Percentiles rank a stretch among this genome's conserved stretches.
These are phyloP conservation scores for Candida alai DNA, from an alignment of 805 yeast genomes.

Conservation along the genomic window DNA sequence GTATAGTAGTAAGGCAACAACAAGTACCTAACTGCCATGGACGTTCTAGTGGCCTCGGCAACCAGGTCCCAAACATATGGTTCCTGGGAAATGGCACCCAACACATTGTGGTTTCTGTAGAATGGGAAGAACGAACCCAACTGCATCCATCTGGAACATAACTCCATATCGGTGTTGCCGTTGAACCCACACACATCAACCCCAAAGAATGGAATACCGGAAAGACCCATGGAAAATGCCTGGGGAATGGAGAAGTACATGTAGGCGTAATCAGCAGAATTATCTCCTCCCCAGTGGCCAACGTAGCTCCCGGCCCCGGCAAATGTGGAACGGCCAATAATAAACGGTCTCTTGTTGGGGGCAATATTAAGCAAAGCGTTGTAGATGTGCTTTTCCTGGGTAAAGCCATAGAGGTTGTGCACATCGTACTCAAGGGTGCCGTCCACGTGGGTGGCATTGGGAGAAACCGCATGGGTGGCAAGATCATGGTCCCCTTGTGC, in stretches of 20 bases:
- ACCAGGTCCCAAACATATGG: conserved; percentile 28
- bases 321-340: conserved; percentile 19
- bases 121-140: conserved; percentile 32
- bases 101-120: conserved; percentile 27
- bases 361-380: conserved; percentile 15
- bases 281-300: conserved; percentile 27
- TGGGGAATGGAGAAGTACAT: conserved; percentile 24
- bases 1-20: conserved; percentile 25
- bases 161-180: conserved; percentile 22
- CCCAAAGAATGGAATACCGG: conserved; percentile 25
- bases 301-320: conserved; percentile 19
- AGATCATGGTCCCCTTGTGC: conserved; percentile 19
- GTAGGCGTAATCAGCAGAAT: conserved; percentile 16
- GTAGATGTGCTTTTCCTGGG: conserved; percentile 18
- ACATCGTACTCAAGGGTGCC: conserved; percentile 26
- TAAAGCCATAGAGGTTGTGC: conserved; percentile 22
- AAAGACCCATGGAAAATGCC: conserved; percentile 20
- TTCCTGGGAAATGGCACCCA: conserved; percentile 24
- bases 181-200: conserved; percentile 24
- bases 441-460: conserved; percentile 26
- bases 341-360: conserved; percentile 21
- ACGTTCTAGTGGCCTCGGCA: conserved; percentile 20
- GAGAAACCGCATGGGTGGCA: conserved; percentile 23
- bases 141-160: conserved; percentile 31
- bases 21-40: conserved; percentile 35